Evolutionary conservation across 768 basidiomycete species (phyloP), one percentile per base, ranked within the genome.

Genomic region (Phylloporus sp.): DNA sequence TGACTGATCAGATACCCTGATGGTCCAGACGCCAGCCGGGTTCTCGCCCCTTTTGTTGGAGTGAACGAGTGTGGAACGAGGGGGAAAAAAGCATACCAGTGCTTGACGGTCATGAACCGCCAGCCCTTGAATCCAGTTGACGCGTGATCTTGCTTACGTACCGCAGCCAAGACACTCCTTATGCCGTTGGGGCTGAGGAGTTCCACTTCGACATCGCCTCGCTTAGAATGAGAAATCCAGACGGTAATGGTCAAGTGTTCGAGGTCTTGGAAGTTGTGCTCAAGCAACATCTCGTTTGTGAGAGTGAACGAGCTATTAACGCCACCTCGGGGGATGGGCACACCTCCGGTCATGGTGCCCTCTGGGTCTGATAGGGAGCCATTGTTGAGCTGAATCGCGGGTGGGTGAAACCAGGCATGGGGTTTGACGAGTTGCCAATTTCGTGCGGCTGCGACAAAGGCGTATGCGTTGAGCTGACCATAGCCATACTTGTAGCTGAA

Each of bases 51-150:
- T 97, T 51, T 21, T 10, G 28, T 42, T 18, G 32, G 1, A 23
- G 48, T 69, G 31, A 67, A 47, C 10, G 42, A 28, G 29, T 22
- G 41, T 21, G 6, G 13, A 28, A 49, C n/a, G 37, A 17, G 38
- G 47, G 10, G 20, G 54, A 28, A 48, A 31, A 26, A 9, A 44
- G 44, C 66, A 20, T 48, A 94, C 95, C 96, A 99, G 60, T 99
- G 96, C 67, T 99, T 99, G 46, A 98, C 79, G 26, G 82, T 81
- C 93, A 97, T 98, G 64, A 99, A 99, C n/a, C 78, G 84, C 96
- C 96, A 99, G 1, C 90, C 94, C n/a, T 80, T 80, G 64, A 77
- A 95, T 9, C 96, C 95, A 9, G 73, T 75, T 5, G 58, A 64
- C 15, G 77, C 82, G 29, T 63, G 63, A 61, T 99, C 96, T 11